Base-by-base conservation (phyloP, 1,284 basidiomycete genomes). In the Leccinum pachyderme region DNA sequence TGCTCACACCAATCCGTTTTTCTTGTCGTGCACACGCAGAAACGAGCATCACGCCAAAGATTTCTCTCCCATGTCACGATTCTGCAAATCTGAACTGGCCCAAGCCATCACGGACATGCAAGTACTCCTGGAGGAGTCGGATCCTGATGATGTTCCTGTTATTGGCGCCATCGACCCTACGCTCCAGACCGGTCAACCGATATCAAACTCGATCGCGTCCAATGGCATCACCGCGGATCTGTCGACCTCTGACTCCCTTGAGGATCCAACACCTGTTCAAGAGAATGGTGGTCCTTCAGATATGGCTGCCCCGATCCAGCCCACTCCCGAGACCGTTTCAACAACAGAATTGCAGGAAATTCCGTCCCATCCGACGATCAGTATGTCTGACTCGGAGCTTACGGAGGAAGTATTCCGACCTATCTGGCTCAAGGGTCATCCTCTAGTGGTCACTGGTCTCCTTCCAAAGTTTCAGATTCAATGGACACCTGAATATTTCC, bases 401-500 rank as follows among this genome's bases (percentile, higher is more conserved):
- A 80, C 81, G 7, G 81, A 86, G 29, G 75, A 78, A 1, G 64
- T 76, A 7, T 95, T 95, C 72, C 81, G 82, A 51, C 66, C 73
- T 7, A 71, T 93, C 4, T 95, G 93, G 93, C 69, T 72, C 3
- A 73, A 73, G 25, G 92, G 93, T 22, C 77, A 86, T 37, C 90
- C 93, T 1, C 69, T 96, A 12, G 82, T 95, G 18, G 87, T 94
- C 44, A 84, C 83, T 29, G 83, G 80, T 29, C 71, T 91, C 5
- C 70, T 81, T 49, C 63, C 76, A 25, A 81, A 82, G 60, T 86
- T 93, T 71, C 76, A 80, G 59, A 70, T 86, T 55, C 64, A 78
- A 51, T 98, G 95, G 95, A 86, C 81, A 1, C 94, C 95, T 0
- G 81, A 88, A 49, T 87, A 86, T 63, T 94, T 98, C 67, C 80